A percentile compares a stretch with the other conserved stretches of the same genome.
Conservation (phyloP, 495 filamentous ascomycete species). For the Penicillium nucicola region DNA sequence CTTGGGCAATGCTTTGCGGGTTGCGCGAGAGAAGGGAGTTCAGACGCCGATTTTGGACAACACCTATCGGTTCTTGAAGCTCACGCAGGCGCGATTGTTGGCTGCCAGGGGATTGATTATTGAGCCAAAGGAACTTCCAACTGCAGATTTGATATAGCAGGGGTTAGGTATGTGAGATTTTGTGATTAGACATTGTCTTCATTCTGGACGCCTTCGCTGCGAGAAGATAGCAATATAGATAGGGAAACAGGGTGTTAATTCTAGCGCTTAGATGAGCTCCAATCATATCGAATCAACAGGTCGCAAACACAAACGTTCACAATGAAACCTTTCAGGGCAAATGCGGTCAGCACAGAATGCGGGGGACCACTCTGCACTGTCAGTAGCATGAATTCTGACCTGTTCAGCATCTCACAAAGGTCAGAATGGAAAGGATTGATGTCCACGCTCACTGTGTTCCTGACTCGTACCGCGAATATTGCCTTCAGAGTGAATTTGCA, state of each 20-base stretch:
- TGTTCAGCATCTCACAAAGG: slow-evolving; percentile 8
- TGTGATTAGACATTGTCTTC: no score
- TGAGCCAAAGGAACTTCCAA: slow-evolving; percentile 4
- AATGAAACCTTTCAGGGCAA: no score
- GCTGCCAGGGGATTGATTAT: slow-evolving; percentile 10
- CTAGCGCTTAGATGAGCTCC: no score
- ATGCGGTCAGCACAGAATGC: no score
- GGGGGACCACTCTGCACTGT: no score
- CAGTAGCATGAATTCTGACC: no score
- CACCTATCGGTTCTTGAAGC: slow-evolving; percentile 10
- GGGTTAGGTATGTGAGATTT: no score
- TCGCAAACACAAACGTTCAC: no score
- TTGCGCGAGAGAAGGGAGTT: slow-evolving; percentile 5
- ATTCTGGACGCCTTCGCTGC: no score
- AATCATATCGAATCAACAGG: no score
- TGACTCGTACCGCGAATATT: slow-evolving; percentile 28
- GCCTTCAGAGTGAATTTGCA: slow-evolving; percentile 25
- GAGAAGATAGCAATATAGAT: no score
- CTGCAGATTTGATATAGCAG: slow-evolving; percentile 2
- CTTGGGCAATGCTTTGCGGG: slow-evolving; percentile 13
- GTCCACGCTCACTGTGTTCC: slow-evolving; percentile 38
- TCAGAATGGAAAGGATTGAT: slow-evolving; percentile 29
- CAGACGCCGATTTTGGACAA: slow-evolving; percentile 9
- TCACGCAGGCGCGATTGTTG: slow-evolving; percentile 9
- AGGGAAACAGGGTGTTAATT: no score